Conservation (phyloP, 139 green algal species). For the Tetradesmus lagerheimii region DNA sequence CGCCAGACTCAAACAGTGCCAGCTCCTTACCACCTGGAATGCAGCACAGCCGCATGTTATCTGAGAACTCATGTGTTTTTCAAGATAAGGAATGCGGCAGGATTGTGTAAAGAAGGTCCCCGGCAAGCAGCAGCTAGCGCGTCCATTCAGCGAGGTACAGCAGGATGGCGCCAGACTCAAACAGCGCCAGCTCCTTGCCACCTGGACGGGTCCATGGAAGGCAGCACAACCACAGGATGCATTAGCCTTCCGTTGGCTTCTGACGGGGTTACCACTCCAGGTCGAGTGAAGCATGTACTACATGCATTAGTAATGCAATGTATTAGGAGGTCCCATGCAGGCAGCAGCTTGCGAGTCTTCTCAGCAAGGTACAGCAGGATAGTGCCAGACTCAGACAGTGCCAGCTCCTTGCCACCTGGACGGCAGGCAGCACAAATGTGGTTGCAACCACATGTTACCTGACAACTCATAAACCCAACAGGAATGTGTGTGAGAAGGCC, state of each 20-base stretch:
- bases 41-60: neutral
- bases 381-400: constrained; percentile 46
- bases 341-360: constrained; percentile 49
- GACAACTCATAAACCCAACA: too few relatives aligned
- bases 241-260: too few relatives aligned
- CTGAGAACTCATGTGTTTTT: neutral
- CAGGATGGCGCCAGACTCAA: constrained; percentile 47
- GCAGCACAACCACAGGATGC: too few relatives aligned
- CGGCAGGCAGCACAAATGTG: too few relatives aligned
- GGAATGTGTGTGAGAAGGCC: too few relatives aligned
- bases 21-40: constrained; percentile 39
- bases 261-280: too few relatives aligned
- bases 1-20: constrained; percentile 46
- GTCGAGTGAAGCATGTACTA: too few relatives aligned
- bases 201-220: neutral
- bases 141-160: constrained; percentile 45
- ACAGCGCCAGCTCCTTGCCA: constrained; percentile 42
- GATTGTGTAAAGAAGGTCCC: too few relatives aligned
- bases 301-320: too few relatives aligned
- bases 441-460: neutral
- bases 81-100: too few relatives aligned
- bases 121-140: constrained; percentile 32
- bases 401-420: constrained; percentile 41
- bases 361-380: constrained; percentile 49
- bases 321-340: too few relatives aligned